Base-by-base conservation (phyloP, 495 filamentous ascomycete species). In the Penicillium riverlandense region DNA sequence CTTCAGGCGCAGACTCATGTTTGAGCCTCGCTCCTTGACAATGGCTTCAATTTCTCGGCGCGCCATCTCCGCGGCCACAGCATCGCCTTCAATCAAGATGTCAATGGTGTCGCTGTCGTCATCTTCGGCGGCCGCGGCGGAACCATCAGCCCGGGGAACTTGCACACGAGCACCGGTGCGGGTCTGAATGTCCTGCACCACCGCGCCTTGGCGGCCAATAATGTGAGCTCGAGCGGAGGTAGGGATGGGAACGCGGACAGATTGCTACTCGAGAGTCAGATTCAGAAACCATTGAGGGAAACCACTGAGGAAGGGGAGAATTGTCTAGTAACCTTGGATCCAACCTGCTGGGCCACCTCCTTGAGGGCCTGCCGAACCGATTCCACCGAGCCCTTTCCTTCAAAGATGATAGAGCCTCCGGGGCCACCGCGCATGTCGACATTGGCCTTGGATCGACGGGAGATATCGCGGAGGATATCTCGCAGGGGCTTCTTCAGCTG, bases 161-260 rank as follows among this genome's bases (percentile, higher is more conserved):
- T 91, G 86, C 49, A 99, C 86, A 33, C 80, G 79, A 12, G 92
- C 90, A 38, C 90, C 88, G 0, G 87, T 88, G 50, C 84, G 82
- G 59, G 85, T 83, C 62, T 86, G 82, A 41, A 99, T 79, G 29
- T 83, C 79, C 58, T 95, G 88, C 54, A 99, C 87, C 33, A 83
- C 90, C n/a, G 85, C 74, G 42, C 94, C 94, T 61, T 84, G 79
- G 41, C 84, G 86, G 57, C 92, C 94, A 61, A 99, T 96, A 59
- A 99, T 87, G 61, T 88, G 80, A 11, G 88, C 75, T 38, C 88
- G 80, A 6, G 87, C 78, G 29, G 86, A 90, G 11, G 85, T 75
- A 16, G 92, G 92, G 45, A 98, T 83, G 3, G 86, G 74, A 22
- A 96, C 74, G 46, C 78, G 81, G 42, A 85, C 62, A 29, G 80